Conservation (phyloP, 768 basidiomycete genomes). For the Gymnopilus dilepis region DNA sequence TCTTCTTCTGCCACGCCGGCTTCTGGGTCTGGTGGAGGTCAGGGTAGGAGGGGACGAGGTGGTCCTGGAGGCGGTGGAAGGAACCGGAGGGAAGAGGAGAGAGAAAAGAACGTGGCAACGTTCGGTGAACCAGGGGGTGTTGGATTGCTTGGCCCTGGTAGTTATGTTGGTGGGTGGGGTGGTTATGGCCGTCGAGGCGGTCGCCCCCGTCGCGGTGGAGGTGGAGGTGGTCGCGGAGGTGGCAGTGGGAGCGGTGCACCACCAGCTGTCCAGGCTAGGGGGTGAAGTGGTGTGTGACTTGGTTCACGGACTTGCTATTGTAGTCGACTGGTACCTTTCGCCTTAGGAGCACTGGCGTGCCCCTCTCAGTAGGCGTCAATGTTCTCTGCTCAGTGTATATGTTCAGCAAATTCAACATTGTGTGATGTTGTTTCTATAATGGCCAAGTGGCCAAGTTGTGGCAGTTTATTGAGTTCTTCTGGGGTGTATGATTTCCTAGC, state of each 20-base stretch:
- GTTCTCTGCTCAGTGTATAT: background rate
- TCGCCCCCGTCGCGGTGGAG: slow-evolving; percentile 40
- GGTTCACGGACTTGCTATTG: background rate
- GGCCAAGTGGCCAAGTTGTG: too few relatives aligned
- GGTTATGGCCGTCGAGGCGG: slow-evolving; percentile 62
- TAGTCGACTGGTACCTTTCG: background rate
- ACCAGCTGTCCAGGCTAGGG: slow-evolving; percentile 23
- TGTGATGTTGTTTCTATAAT: background rate
- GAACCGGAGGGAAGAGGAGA: slow-evolving; percentile 80
- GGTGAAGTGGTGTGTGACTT: slow-evolving; percentile 5
- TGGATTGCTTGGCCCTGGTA: slow-evolving; percentile 77
- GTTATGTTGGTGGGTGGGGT: slow-evolving; percentile 81
- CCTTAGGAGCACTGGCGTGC: background rate
- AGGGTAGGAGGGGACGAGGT: slow-evolving; percentile 48
- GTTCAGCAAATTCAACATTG: background rate
- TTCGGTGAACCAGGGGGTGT: slow-evolving; percentile 87
- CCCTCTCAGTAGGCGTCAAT: background rate
- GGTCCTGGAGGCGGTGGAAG: slow-evolving; percentile 56
- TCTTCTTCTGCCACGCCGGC: slow-evolving; percentile 37
- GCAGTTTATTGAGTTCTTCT: too few relatives aligned
- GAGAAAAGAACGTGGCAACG: slow-evolving; percentile 84
- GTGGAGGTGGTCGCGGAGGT: slow-evolving; percentile 33
- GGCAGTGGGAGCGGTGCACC: slow-evolving; percentile 27
- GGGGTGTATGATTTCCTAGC: too few relatives aligned
- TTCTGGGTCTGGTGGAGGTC: slow-evolving; percentile 43